phyloP scores from a whole-genome alignment of 2,329 filamentous ascomycete species.

The Epichloe elymi region DNA sequence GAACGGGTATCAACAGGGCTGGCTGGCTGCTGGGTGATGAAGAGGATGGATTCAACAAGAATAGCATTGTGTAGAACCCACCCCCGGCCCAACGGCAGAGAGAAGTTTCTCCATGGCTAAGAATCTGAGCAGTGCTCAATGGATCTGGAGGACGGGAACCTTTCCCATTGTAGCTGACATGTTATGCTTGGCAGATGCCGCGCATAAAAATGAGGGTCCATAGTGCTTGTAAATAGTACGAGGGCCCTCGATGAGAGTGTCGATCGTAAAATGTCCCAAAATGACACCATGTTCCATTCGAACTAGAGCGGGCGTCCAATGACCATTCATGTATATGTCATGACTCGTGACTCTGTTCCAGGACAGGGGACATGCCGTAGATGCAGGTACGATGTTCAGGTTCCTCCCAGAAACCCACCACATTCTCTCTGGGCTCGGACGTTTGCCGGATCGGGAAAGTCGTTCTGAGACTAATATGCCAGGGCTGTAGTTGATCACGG shows the following conservation, averaged over 20 bases:
- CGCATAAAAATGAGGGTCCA: background rate
- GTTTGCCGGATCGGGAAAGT: background rate
- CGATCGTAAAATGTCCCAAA: slow-evolving; percentile 2
- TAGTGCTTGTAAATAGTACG: background rate
- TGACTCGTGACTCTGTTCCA: background rate
- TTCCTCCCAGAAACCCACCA: background rate
- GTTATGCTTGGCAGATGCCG: background rate
- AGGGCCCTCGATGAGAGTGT: slow-evolving; percentile 1
- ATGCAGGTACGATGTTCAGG: background rate
- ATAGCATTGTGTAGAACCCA: background rate
- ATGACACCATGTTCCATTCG: background rate
- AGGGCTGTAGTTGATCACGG: background rate
- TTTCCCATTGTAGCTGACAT: background rate
- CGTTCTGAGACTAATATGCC: background rate
- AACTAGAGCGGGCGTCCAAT: background rate
- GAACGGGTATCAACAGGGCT: background rate
- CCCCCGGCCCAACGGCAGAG: background rate
- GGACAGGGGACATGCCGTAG: background rate
- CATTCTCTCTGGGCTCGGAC: background rate
- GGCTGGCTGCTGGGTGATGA: background rate
- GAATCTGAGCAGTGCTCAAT: background rate
- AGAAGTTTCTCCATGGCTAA: background rate
- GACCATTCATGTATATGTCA: background rate
- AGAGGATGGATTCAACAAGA: background rate
- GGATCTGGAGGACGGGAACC: background rate